Evolutionary conservation across 2,329 filamentous ascomycete species (phyloP).

Genomic region (Alternaria sp.): DNA sequence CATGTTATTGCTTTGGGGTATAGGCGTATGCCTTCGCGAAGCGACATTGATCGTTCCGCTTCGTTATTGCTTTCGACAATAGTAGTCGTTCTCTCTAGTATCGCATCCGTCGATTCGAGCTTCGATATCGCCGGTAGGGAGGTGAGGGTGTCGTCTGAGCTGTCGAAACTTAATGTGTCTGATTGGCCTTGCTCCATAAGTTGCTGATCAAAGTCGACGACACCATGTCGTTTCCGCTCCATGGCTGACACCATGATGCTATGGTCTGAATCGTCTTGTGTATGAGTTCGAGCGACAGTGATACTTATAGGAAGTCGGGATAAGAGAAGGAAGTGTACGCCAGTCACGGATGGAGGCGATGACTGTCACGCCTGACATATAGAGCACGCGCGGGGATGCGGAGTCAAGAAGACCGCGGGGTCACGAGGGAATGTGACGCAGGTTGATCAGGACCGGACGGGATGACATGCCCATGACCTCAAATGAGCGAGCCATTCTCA

Average conservation of each 20-base stretch:
- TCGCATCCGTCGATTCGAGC: neutral
- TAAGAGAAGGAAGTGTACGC: neutral
- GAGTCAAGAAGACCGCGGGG: neutral
- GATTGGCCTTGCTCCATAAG: neutral
- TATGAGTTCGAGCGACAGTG: neutral
- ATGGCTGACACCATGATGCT: neutral
- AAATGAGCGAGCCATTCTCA: neutral
- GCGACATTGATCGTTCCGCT: constrained; percentile 39
- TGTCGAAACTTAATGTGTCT: neutral
- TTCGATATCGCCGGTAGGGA: neutral
- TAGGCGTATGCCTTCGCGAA: constrained; percentile 73
- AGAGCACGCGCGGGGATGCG: neutral
- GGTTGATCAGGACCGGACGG: neutral
- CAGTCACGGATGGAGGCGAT: neutral
- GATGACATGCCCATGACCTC: neutral
- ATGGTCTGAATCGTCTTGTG: neutral
- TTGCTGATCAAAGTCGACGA: neutral
- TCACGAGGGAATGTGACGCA: neutral
- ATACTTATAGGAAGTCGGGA: neutral
- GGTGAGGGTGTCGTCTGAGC: neutral
- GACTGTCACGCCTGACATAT: neutral
- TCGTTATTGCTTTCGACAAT: neutral
- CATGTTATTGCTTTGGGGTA: constrained; percentile 87
- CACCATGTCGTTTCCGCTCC: neutral
- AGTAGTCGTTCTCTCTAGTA: neutral